These are phyloP conservation scores for Rosa chinensis DNA, from an alignment of 306 rosid species.

Conservation along the genomic window DNA sequence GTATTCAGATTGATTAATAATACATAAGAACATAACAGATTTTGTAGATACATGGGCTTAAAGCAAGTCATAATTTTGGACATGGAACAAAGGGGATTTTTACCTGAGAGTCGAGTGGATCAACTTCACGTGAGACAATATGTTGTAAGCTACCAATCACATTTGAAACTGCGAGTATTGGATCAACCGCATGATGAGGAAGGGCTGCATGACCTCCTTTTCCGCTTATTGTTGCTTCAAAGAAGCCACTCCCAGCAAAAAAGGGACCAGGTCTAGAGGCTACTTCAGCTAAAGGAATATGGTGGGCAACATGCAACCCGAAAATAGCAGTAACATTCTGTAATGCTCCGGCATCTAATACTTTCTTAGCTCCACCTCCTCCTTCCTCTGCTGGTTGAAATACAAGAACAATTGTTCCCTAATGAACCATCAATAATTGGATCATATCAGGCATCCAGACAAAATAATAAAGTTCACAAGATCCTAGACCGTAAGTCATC, in stretches of 20 bases:
- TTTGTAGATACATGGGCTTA: neutral
- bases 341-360: slow-evolving; percentile 58
- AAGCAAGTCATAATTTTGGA: neutral
- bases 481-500: neutral
- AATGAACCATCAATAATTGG: slow-evolving; percentile 15
- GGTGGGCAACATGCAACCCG: slow-evolving; percentile 57
- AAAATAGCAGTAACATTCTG: slow-evolving; percentile 79
- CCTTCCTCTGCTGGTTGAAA: slow-evolving; percentile 99
- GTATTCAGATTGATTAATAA: neutral
- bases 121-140: slow-evolving; percentile 86
- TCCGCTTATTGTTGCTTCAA: slow-evolving; percentile 80
- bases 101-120: slow-evolving; percentile 85
- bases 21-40: neutral
- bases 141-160: slow-evolving; percentile 83
- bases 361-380: slow-evolving; percentile 70
- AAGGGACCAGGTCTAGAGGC: slow-evolving; percentile 61
- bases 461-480: neutral
- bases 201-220: slow-evolving; percentile 94
- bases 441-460: slow-evolving; percentile 11
- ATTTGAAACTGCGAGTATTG: slow-evolving; percentile 80
- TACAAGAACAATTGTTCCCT: slow-evolving; percentile 90
- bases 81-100: slow-evolving; percentile 2
- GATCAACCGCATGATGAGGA: slow-evolving; percentile 83
- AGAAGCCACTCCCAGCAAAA: slow-evolving; percentile 67
- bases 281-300: slow-evolving; percentile 58